Percentiles rank a stretch among this genome's conserved stretches.
Conservation (phyloP, 139 green algal species). For the Picochlorum sp. region DNA sequence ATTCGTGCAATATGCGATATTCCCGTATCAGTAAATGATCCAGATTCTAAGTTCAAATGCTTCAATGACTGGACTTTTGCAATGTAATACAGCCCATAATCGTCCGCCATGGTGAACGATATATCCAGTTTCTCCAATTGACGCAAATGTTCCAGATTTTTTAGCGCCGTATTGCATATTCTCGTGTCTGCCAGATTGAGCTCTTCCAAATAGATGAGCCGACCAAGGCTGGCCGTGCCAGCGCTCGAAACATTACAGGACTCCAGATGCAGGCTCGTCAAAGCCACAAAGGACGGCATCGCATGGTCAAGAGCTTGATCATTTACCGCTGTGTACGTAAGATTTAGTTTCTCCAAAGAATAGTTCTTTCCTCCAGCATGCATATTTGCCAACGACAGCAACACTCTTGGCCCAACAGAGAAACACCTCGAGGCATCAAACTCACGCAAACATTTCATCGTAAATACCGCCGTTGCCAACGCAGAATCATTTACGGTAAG, state of each 20-base stretch:
- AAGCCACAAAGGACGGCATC: not conserved
- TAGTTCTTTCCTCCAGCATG: not conserved
- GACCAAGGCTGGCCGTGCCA: not conserved
- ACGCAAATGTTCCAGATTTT: slow-evolving; percentile 8
- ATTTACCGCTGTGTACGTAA: not conserved
- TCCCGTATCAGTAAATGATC: slow-evolving; percentile 23
- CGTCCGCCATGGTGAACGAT: slow-evolving; percentile 25
- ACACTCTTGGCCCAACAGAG: slow-evolving; percentile 3
- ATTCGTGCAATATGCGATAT: slow-evolving; percentile 18
- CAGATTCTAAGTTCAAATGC: slow-evolving; percentile 32
- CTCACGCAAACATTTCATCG: slow-evolving; percentile 1
- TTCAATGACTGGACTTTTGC: slow-evolving; percentile 7
- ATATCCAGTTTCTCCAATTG: slow-evolving; percentile 26
- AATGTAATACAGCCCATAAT: slow-evolving; percentile 23
- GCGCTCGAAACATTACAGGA: not conserved
- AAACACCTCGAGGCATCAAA: slow-evolving; percentile 21
- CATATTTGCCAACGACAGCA: not conserved
- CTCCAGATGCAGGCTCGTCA: not conserved
- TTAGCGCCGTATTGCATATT: slow-evolving; percentile 13
- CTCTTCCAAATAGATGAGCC: slow-evolving; percentile 3
- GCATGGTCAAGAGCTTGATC: not conserved
- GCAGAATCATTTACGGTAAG: not conserved
- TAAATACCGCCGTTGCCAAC: slow-evolving; percentile 1
- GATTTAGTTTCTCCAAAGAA: not conserved
- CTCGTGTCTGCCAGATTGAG: slow-evolving; percentile 34